phyloP scores from a whole-genome alignment of 2,329 filamentous ascomycete genomes.

The Geosmithia flava region DNA sequence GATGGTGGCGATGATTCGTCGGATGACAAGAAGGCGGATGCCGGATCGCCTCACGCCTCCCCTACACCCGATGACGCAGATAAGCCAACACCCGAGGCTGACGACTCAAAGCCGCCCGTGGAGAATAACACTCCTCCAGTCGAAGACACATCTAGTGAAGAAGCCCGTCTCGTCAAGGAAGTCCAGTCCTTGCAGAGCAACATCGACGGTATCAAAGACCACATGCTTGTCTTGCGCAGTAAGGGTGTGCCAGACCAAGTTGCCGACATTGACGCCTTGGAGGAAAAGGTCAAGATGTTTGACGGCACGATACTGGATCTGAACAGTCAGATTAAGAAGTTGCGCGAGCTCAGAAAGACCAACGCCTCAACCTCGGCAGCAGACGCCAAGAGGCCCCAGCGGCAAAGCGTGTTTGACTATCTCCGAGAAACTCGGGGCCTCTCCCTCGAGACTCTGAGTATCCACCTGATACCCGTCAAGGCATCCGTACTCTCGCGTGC shows the following conservation, averaged over 20 bases:
- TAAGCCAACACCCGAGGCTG: neutral
- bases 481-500: conserved; percentile 42
- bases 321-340: neutral
- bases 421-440: conserved; percentile 45
- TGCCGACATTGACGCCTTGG: neutral
- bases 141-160: neutral
- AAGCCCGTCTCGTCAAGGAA: neutral
- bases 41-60: neutral
- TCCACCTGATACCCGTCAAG: conserved; percentile 49
- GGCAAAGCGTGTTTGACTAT: conserved; percentile 28
- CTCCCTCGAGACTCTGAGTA: conserved; percentile 37
- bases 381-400: neutral
- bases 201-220: neutral
- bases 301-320: neutral
- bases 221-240: neutral
- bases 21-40: conserved; percentile 7
- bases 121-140: neutral
- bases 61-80: neutral
- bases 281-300: neutral
- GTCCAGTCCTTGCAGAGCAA: neutral
- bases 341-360: neutral
- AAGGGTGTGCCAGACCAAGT: neutral
- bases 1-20: conserved; percentile 12
- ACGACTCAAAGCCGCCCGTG: neutral
- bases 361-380: neutral